These are phyloP conservation scores for Ustilago curta DNA, from an alignment of 1,284 basidiomycete species.

Conservation along the genomic window DNA sequence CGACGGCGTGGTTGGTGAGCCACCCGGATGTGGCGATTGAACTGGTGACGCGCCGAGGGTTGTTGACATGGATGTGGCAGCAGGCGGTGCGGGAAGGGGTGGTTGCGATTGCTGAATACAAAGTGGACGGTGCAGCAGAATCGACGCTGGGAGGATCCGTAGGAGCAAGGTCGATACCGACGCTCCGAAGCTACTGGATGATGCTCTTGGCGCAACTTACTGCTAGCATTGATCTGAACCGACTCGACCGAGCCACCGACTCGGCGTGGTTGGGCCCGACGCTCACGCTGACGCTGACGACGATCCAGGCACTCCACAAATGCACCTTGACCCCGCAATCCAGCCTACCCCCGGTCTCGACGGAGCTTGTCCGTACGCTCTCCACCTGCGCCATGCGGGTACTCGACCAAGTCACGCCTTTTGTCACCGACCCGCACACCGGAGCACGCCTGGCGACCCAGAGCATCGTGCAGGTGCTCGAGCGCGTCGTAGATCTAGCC, in stretches of 20 bases:
- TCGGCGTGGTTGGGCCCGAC: constrained; percentile 23
- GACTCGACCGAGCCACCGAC: constrained; percentile 38
- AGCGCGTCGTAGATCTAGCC: constrained; percentile 8
- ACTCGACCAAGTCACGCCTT: constrained; percentile 17
- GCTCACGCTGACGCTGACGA: constrained; percentile 18
- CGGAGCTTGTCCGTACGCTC: constrained; percentile 16
- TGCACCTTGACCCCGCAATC: not conserved
- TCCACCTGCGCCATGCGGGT: constrained; percentile 17
- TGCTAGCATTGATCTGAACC: constrained; percentile 31
- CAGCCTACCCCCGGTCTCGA: constrained; percentile 4
- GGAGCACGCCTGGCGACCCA: not conserved
- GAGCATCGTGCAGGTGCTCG: constrained; percentile 8
- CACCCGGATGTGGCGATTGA: constrained; percentile 47
- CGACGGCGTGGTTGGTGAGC: constrained; percentile 32
- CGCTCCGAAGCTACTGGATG: constrained; percentile 25
- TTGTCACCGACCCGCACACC: constrained; percentile 2
- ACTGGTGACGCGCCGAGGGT: constrained; percentile 44
- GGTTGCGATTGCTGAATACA: constrained; percentile 18
- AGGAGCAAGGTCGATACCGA: not conserved
- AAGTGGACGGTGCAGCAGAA: not conserved
- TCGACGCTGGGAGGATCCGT: not conserved
- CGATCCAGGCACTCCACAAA: constrained; percentile 22
- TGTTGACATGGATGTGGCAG: constrained; percentile 57
- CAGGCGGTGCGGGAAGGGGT: constrained; percentile 40
- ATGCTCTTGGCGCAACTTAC: constrained; percentile 19